Evolutionary conservation across 176 grass and related monocot genomes (phyloP), one percentile per base, ranked within the genome.

Genomic region (Aegilops bicornis): DNA sequence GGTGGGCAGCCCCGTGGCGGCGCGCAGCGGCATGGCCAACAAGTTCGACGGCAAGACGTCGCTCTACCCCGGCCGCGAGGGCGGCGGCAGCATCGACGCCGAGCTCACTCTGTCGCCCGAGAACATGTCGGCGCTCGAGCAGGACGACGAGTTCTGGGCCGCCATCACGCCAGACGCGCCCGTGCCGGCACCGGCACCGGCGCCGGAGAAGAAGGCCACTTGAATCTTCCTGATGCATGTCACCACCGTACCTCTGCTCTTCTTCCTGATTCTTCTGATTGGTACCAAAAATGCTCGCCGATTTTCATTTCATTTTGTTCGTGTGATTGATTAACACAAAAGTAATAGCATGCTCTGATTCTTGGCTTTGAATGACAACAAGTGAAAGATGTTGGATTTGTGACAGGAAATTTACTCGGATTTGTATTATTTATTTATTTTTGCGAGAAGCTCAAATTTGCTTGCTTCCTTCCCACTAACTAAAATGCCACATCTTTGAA

Each of bases 41-140:
- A 97, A 97, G 84, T 69, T 77, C 3, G 95, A 97, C 35, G 95
- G 95, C 0, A 90, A 94, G 81, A 33, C 82, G 7, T 77, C 84
- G 25, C 45, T 90, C 7, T 97, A 91, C 76, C 88, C 88, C 3
- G 95, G 86, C 0, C 23, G 83, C 73, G 77, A 92, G 7, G 92
- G 88, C 1, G 86, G 11, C 1, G 92, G 90, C 1, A 79, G 92
- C 77, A 45, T 94, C 48, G 92, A 89, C 42, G 87, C 81, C 14
- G 95, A 97, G 84, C 24, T 94, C 7, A 84, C 74, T 45, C 14
- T 97, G 3, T 13, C 73, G 58, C 83, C 88, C 6, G 86, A 92
- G 7, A 61, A 84, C 81, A 97, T 97, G 92, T 78, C 32, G 29
- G 32, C 61, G 13, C 80, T 97, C 1, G 90, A 94, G 68, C 15